Evolutionary conservation across 2,329 filamentous ascomycete genomes (phyloP), one percentile per base, ranked within the genome.

Genomic region (Hirsutella rhossiliensis): DNA sequence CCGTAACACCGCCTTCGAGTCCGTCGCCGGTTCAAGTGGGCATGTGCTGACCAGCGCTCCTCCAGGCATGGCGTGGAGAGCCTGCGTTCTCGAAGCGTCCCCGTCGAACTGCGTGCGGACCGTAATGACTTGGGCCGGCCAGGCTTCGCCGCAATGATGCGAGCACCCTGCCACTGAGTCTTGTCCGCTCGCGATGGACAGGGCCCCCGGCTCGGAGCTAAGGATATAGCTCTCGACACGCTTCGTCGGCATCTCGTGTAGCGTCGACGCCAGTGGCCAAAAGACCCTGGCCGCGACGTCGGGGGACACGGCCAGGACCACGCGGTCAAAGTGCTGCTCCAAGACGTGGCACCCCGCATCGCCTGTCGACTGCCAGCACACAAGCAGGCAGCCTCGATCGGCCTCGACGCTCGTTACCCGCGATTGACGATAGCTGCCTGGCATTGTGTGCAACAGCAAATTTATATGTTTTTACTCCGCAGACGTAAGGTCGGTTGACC

Each of bases 221-320:
- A 63, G 61, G 0, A 75, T 65, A 2, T 73, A 64, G 36, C 69
- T 73, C 31, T 72, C 65, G 0, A 76, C 71, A 2, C 57, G 52
- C 4, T 60, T 60, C 0, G 69, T 73, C 0, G 75, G 74, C 13
- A 77, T 68, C n/a, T 52, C 52, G 1, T 52, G 43, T 48, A 75
- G 59, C 4, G 56, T 49, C 5, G 60, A 42, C 3, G 49, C 48
- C 3, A 75, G 50, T 0, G 70, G 70, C 1, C 55, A 48, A 46
- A 72, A 78, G 12, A 79, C 62, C 7, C 55, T 56, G 6, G 63
- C 67, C 0, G 69, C 71, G 4, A 75, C 65, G 48, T 76, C 66
- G 1, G 76, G 75, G 0, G 74, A 68, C 1, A 78, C 71, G 0
- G 73, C 73, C 1, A 79, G 58, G 23, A 79, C 58, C 1, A 76